A percentile compares a stretch with the other conserved stretches of the same genome.
phyloP scores from a whole-genome alignment of 2,329 filamentous ascomycete species.

The Ilyonectria mors-panacis region DNA sequence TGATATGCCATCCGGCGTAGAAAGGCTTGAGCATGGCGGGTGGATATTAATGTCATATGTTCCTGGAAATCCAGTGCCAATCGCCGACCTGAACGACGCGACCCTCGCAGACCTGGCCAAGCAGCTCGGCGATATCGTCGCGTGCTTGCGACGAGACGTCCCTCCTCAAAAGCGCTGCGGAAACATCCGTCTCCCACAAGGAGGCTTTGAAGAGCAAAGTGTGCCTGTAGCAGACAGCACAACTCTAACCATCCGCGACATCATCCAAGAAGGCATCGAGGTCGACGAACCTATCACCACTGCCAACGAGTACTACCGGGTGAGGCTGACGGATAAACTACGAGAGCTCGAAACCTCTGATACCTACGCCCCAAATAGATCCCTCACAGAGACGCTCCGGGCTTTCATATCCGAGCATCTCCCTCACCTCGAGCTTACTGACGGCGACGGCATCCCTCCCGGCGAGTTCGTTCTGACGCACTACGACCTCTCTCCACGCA shows the following conservation, averaged over 20 bases:
- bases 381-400: neutral
- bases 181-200: neutral
- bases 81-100: neutral
- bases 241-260: neutral
- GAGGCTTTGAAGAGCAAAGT: too few relatives aligned
- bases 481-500: constrained; percentile 23
- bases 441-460: too few relatives aligned
- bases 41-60: constrained; percentile 28
- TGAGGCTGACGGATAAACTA: constrained; percentile 1
- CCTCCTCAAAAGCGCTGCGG: constrained; percentile 9
- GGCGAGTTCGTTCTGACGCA: constrained; percentile 24
- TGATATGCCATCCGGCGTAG: too few relatives aligned
- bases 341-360: neutral
- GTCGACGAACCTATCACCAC: neutral
- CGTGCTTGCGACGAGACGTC: neutral
- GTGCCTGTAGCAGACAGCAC: too few relatives aligned
- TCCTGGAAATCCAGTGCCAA: neutral
- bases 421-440: neutral
- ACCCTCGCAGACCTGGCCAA: neutral
- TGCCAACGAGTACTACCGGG: constrained; percentile 4
- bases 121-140: constrained; percentile 21
- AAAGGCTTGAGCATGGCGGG: neutral
- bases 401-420: neutral
- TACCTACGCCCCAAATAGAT: constrained; percentile 8
- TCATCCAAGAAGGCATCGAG: neutral